Evolutionary conservation across 805 yeast genomes (phyloP), one percentile per base, ranked within the genome.

Genomic region (Kockiozyma suomiensis): DNA sequence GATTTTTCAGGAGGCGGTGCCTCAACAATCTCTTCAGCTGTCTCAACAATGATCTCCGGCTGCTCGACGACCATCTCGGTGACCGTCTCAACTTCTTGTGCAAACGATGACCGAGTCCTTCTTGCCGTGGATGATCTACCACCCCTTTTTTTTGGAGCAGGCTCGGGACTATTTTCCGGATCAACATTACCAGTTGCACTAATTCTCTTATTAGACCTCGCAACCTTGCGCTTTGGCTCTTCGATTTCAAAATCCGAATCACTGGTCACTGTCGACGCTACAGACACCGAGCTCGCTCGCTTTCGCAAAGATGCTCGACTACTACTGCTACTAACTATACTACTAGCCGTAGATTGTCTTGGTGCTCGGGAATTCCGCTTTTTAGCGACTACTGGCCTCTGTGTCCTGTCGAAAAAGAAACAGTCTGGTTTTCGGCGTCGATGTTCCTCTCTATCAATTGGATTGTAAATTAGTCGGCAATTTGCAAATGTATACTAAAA

Each of bases 361-460:
- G 61, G 54, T n/a, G 51, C 50, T 26, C 47, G 42, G 17, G 66
- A 45, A 19, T 61, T 35, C 17, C 55, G 41, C 30, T 51, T 65
- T 25, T 17, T 42, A 25, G 40, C 19, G 15, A 37, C 48, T 23
- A 17, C 53, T 13, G 55, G 56, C 37, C 21, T 35, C 3, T 60
- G 58, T 12, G 50, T 35, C 7, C 66, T 57, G 4, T 69, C 63
- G 56, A 79, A 78, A 40, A 78, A 73, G 63, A 75, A 73, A 70
- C 87, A 79, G 28, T 75, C 68, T 1, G 76, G 77, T 23, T 74
- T 71, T 51, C 81, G 70, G 54, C 74, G 71, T n/a, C 68, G 62
- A 69, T 88, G 94, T 64, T 85, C 90, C 15, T 66, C 75, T 7
- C 64, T 62, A 35, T 40, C n/a, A n/a, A n/a, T n/a, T n/a, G n/a